Evolutionary conservation across 768 basidiomycete genomes (phyloP).

Genomic region (Strobilomyces dryophilus): DNA sequence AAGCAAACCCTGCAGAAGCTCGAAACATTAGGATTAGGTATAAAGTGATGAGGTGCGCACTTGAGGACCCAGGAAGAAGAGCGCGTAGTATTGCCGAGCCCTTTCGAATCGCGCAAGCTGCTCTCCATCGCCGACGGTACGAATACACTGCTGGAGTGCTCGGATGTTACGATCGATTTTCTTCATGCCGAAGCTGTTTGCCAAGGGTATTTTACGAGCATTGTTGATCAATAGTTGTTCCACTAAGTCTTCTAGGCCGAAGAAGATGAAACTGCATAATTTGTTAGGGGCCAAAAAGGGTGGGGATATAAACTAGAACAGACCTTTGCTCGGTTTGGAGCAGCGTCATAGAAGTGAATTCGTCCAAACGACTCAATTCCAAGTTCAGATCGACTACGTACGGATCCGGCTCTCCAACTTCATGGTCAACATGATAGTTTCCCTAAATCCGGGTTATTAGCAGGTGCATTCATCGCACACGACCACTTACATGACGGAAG

Average conservation of each 20-base stretch:
- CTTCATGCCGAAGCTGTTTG: constrained; percentile 73
- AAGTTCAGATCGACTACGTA: constrained; percentile 82
- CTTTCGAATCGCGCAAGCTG: constrained; percentile 68
- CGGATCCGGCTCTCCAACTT: constrained; percentile 88
- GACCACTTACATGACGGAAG: constrained; percentile 59
- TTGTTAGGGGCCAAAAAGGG: background rate
- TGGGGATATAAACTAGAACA: constrained; percentile 23
- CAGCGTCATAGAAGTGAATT: constrained; percentile 57
- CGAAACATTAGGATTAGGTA: constrained; percentile 1
- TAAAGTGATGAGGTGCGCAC: constrained; percentile 38
- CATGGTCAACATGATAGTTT: constrained; percentile 76
- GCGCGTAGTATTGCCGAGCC: constrained; percentile 74
- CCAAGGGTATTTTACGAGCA: constrained; percentile 63
- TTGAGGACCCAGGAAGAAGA: constrained; percentile 72
- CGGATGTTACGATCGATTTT: constrained; percentile 88
- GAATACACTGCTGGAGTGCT: constrained; percentile 88
- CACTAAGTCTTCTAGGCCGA: constrained; percentile 80
- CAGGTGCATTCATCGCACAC: background rate
- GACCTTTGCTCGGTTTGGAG: constrained; percentile 65
- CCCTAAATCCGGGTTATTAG: constrained; percentile 48
- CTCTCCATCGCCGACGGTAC: constrained; percentile 61
- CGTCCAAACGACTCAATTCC: constrained; percentile 74
- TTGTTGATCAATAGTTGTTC: constrained; percentile 77
- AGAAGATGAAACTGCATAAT: constrained; percentile 72
- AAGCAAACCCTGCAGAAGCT: constrained; percentile 63